Percentiles rank a stretch among this genome's conserved stretches.
phyloP scores from a whole-genome alignment of 371 early-diverging fungal species.

The Mortierella sp. region DNA sequence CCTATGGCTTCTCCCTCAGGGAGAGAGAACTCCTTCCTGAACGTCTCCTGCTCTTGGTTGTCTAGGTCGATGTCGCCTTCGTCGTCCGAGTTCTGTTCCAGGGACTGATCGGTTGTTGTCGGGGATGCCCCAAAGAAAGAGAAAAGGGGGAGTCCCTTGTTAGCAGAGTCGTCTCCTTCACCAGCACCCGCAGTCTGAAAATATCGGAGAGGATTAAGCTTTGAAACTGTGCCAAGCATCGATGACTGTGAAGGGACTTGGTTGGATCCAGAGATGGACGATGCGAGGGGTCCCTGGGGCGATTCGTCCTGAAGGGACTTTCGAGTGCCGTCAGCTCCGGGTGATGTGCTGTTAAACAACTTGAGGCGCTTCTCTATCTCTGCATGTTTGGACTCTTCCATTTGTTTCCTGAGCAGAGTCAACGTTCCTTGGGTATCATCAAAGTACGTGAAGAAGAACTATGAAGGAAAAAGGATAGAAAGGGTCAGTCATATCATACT shows the following conservation, averaged over 20 bases:
- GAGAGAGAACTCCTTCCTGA: constrained; percentile 72
- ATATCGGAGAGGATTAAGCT: constrained; percentile 80
- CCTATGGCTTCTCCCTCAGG: constrained; percentile 70
- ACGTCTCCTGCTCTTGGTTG: constrained; percentile 58
- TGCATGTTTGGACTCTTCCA: background rate
- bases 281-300: constrained; percentile 56
- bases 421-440: background rate
- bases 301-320: constrained; percentile 14
- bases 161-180: constrained; percentile 67
- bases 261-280: constrained; percentile 83
- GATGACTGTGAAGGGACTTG: constrained; percentile 39
- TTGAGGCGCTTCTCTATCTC: background rate
- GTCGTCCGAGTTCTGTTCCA: constrained; percentile 12
- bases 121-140: constrained; percentile 33
- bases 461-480: background rate
- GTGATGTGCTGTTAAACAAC: constrained; percentile 13
- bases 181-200: constrained; percentile 62
- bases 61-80: constrained; percentile 13
- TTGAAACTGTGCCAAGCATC: background rate
- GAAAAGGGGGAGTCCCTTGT: constrained; percentile 3
- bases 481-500: no score
- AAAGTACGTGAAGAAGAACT: constrained; percentile 7
- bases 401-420: background rate
- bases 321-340: constrained; percentile 2
- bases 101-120: constrained; percentile 33